These are phyloP conservation scores for Asterochloris erici DNA, from an alignment of 139 green algal genomes.

Conservation along the genomic window DNA sequence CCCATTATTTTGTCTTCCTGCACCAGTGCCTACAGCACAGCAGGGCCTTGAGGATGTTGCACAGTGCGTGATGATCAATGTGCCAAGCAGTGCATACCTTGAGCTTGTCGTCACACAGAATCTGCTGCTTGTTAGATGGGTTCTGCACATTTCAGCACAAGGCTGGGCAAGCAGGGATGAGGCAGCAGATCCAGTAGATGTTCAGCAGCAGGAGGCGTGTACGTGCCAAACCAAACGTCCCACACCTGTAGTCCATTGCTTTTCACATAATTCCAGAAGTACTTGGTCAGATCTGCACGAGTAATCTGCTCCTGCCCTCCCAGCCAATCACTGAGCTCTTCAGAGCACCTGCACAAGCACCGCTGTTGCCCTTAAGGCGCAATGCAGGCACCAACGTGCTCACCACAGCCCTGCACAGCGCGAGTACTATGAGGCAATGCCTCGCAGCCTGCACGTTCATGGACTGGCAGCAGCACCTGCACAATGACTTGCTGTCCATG, in stretches of 20 bases:
- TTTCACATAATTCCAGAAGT: slow-evolving; percentile 15
- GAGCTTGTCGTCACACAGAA: neutral
- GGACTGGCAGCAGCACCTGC: too few species aligned
- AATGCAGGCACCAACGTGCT: too few species aligned
- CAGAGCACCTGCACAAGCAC: slow-evolving; percentile 7
- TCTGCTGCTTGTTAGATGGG: slow-evolving; percentile 6
- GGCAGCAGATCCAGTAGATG: neutral
- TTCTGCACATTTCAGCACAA: neutral
- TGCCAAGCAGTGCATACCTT: too few species aligned
- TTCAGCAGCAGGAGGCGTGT: neutral
- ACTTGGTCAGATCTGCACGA: slow-evolving; percentile 13
- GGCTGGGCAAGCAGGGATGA: neutral
- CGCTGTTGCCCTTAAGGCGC: neutral
- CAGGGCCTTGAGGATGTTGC: too few species aligned
- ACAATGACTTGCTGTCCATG: too few species aligned
- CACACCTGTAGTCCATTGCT: neutral
- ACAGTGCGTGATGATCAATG: too few species aligned
- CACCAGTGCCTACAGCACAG: neutral
- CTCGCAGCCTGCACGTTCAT: too few species aligned
- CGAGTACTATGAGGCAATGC: too few species aligned
- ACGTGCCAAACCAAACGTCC: neutral
- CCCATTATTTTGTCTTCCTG: slow-evolving; percentile 2
- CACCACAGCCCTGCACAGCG: too few species aligned
- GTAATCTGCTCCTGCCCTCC: slow-evolving; percentile 16
- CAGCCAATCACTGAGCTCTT: slow-evolving; percentile 20